phyloP scores from a whole-genome alignment of 2,329 filamentous ascomycete species.

The Phialocephala sp. region DNA sequence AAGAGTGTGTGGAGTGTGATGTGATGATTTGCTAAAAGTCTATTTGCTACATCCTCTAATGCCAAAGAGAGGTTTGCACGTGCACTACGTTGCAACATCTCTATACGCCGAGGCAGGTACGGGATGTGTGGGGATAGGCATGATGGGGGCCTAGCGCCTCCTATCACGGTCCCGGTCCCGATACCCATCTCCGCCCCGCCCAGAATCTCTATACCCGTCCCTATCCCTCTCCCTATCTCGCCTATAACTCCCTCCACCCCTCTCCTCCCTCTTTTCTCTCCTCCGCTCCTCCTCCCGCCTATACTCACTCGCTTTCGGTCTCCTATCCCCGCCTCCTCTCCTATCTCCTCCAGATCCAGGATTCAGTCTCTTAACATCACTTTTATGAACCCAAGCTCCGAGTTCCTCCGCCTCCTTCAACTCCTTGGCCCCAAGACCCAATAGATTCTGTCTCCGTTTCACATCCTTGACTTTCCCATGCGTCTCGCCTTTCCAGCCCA shows the following conservation, averaged over 20 bases:
- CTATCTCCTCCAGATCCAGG: slow-evolving; percentile 43
- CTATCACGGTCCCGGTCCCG: slow-evolving; percentile 25
- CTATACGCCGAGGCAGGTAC: too few species aligned
- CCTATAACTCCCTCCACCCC: slow-evolving; percentile 40
- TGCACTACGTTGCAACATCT: slow-evolving; percentile 36
- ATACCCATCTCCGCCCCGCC: slow-evolving; percentile 45
- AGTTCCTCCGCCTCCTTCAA: slow-evolving; percentile 74
- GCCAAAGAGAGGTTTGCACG: slow-evolving; percentile 20
- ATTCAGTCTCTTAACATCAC: slow-evolving; percentile 57
- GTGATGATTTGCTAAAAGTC: background rate
- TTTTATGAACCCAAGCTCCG: slow-evolving; percentile 79
- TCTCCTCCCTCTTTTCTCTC: slow-evolving; percentile 36
- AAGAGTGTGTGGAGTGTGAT: too few species aligned
- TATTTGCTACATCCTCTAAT: background rate
- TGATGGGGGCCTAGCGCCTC: slow-evolving; percentile 24
- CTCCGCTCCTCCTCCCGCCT: slow-evolving; percentile 39
- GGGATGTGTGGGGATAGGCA: too few species aligned
- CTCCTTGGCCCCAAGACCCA: slow-evolving; percentile 89
- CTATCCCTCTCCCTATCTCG: slow-evolving; percentile 44
- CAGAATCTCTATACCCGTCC: slow-evolving; percentile 40
- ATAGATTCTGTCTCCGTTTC: slow-evolving; percentile 75
- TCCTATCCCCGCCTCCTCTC: slow-evolving; percentile 49
- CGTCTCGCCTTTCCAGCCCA: slow-evolving; percentile 85
- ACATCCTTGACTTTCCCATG: slow-evolving; percentile 65
- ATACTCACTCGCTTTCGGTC: slow-evolving; percentile 47